Evolutionary conservation across 179 eudicot species (phyloP).

Genomic region (Gypsophila paniculata): DNA sequence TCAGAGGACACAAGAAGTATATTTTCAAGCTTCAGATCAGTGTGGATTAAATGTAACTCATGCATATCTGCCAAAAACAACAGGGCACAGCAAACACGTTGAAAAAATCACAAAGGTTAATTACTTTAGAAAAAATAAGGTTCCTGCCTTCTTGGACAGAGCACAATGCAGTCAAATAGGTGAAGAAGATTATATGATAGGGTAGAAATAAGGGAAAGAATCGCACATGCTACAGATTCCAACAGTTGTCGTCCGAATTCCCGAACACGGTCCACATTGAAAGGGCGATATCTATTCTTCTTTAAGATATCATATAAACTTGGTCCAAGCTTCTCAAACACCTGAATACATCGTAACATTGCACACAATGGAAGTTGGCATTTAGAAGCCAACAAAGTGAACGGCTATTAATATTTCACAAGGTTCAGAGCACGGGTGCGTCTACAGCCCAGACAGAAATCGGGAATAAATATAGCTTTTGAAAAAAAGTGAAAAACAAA

Average conservation of each 20-base stretch:
- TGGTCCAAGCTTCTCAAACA: conserved; percentile 99
- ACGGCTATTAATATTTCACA: conserved; percentile 9
- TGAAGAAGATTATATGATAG: background rate
- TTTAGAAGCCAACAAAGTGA: conserved; percentile 31
- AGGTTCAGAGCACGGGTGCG: background rate
- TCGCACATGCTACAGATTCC: conserved; percentile 95
- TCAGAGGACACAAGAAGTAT: conserved; percentile 76
- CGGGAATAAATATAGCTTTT: background rate
- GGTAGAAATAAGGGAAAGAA: conserved; percentile 16
- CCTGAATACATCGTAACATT: conserved; percentile 56
- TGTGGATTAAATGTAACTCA: conserved; percentile 9
- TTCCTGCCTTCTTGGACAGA: background rate
- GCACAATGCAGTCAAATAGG: background rate
- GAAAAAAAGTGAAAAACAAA: conserved; percentile 7
- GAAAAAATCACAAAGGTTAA: background rate
- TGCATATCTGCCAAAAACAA: conserved; percentile 10
- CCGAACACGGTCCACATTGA: conserved; percentile 84
- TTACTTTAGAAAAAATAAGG: background rate
- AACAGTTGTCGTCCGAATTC: conserved; percentile 85
- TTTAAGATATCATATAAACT: conserved; percentile 81
- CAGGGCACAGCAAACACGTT: conserved; percentile 7
- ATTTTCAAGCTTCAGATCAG: conserved; percentile 81
- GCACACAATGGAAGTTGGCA: conserved; percentile 39
- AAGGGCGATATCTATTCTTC: conserved; percentile 68
- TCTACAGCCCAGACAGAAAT: background rate